Percentiles rank a stretch among this genome's conserved stretches.
These are phyloP conservation scores for Pseudevernia furfuracea DNA, from an alignment of 495 filamentous ascomycete genomes.

Conservation along the genomic window DNA sequence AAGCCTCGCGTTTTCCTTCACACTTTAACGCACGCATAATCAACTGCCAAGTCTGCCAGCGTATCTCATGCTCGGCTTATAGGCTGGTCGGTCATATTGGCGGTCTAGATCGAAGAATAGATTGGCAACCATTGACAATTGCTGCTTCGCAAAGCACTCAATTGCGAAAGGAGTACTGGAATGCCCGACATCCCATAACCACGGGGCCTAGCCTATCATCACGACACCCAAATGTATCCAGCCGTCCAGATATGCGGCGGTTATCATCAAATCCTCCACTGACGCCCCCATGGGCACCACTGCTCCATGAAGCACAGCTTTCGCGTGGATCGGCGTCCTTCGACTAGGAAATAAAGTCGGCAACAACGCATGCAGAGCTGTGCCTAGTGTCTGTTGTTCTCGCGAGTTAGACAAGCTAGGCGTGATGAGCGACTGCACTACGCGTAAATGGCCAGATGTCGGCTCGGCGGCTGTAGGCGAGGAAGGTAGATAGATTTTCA, in stretches of 20 bases:
- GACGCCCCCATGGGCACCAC: slow-evolving; percentile 73
- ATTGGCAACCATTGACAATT: slow-evolving; percentile 18
- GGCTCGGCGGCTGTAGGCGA: slow-evolving; percentile 38
- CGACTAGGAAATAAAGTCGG: slow-evolving; percentile 84
- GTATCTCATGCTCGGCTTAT: slow-evolving; percentile 15
- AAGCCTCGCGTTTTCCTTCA: slow-evolving; percentile 14
- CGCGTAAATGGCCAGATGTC: slow-evolving; percentile 48
- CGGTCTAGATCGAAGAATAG: slow-evolving; percentile 23
- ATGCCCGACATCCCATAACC: slow-evolving; percentile 13
- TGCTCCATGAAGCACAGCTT: slow-evolving; percentile 80
- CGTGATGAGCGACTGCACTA: slow-evolving; percentile 60
- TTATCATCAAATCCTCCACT: slow-evolving; percentile 76
- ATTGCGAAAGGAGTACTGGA: slow-evolving; percentile 18
- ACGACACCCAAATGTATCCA: slow-evolving; percentile 81
- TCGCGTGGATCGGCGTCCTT: slow-evolving; percentile 80
- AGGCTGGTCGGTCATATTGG: slow-evolving; percentile 32
- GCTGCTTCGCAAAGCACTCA: slow-evolving; percentile 18
- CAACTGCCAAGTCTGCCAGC: slow-evolving; percentile 24
- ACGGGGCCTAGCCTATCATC: slow-evolving; percentile 49
- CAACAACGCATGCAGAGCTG: slow-evolving; percentile 66
- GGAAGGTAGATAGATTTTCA: slow-evolving; percentile 83
- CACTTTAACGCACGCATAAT: slow-evolving; percentile 28
- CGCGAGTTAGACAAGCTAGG: slow-evolving; percentile 41
- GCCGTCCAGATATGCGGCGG: slow-evolving; percentile 81
- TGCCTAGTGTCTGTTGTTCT: slow-evolving; percentile 72